Conservation (phyloP, 352 stramenopile species). For the Globisporangium radiosum region DNA sequence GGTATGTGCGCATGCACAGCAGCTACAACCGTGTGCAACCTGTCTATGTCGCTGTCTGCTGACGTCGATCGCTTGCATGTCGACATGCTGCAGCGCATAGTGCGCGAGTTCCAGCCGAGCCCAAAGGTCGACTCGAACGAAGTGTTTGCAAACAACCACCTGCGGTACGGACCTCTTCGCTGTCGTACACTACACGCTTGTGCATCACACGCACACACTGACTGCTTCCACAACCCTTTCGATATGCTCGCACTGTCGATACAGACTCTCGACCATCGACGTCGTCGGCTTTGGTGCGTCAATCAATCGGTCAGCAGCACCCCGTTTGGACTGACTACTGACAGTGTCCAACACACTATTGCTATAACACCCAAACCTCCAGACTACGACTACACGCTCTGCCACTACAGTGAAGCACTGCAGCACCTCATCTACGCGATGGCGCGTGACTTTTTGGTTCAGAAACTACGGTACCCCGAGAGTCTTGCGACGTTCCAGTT, state of each 20-base stretch:
- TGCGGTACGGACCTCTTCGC: conserved; percentile 23
- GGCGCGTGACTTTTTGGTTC: conserved; percentile 81
- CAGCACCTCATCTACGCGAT: conserved; percentile 92
- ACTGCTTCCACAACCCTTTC: not conserved
- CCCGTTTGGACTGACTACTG: too few species aligned
- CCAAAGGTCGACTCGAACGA: conserved; percentile 36
- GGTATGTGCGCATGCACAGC: conserved; percentile 12
- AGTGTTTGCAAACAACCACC: conserved; percentile 72
- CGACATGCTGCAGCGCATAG: conserved; percentile 20
- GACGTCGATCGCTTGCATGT: too few species aligned
- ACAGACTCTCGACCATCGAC: conserved; percentile 55
- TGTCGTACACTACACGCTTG: not conserved
- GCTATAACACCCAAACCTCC: not conserved
- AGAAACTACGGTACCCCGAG: conserved; percentile 80
- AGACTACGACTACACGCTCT: conserved; percentile 95
- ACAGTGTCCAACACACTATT: too few species aligned
- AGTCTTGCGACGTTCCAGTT: conserved; percentile 75
- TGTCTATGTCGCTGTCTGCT: too few species aligned
- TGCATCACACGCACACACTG: not conserved
- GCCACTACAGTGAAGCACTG: conserved; percentile 89
- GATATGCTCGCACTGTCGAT: not conserved
- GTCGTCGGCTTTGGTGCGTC: conserved; percentile 60
- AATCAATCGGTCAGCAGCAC: too few species aligned
- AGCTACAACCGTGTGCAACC: too few species aligned
- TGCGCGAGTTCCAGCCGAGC: conserved; percentile 37